Evolutionary conservation across 768 basidiomycete species (phyloP), one percentile per base, ranked within the genome.

Genomic region (Hypholoma sublateritium): DNA sequence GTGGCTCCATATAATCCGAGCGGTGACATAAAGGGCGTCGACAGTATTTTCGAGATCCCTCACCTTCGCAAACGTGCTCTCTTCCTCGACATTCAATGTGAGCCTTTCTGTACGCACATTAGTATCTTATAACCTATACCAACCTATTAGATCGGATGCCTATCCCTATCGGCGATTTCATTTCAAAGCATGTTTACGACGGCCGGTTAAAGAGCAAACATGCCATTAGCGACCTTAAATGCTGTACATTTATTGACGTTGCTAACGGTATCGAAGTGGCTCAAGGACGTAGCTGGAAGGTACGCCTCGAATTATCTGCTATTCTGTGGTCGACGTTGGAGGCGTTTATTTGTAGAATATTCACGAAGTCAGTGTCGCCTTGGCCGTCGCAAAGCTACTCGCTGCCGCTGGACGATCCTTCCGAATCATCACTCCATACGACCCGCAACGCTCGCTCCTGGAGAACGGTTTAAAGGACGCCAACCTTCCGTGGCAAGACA

Each of bases 381-480:
- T 84, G 4, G 63, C 70, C 50, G 72, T 86, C 46, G 80, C 80
- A 21, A 63, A 66, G 7, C 74, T 74, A 42, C 76, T 85, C 21
- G 67, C 80, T 35, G 48, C 59, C 1, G 62, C 72, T 21, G 62
- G 65, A 0, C 74, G 71, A 45, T 67, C 76, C 0, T 91, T 75
- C 62, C 75, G 77, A 1, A 83, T 91, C 22, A 84, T 91, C 58
- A 91, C 89, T 1, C 89, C 88, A 0, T 91, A 91, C 67, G 88
- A 90, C 68, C 79, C 81, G 7, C 90, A 91, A 66, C 77, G 87
- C 8, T 73, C 72, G 14, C 53, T 65, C 6, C 64, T 91, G n/a
- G 85, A 89, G 63, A 70, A 69, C 1, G 67, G 69, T 6, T 69
- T 91, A 12, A 77, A 85, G 61, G 44, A 55, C 0, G 69, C 70